Evolutionary conservation across 1,139 yeast species (phyloP).

Genomic region (Lodderomyces orthopsilosis): DNA sequence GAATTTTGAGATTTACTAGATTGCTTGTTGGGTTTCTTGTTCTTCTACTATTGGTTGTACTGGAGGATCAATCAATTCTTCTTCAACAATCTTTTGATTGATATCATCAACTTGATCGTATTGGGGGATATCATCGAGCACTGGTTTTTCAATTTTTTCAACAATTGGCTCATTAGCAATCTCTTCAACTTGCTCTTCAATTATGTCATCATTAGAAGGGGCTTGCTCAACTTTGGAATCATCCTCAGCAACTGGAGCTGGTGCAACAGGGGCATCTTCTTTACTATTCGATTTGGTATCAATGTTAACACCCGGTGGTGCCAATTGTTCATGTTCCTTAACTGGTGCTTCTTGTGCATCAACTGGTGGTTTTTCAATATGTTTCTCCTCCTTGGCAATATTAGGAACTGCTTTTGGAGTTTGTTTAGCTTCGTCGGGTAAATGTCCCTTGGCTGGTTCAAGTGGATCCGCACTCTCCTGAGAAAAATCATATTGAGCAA

Average conservation of each 20-base stretch:
- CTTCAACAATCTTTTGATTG: neutral
- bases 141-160: neutral
- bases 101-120: conserved; percentile 1
- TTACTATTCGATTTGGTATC: conserved; percentile 6
- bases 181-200: conserved; percentile 4
- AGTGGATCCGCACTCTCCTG: conserved; percentile 15
- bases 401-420: conserved; percentile 13
- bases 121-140: conserved; percentile 11
- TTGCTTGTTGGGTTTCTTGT: neutral
- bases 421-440: conserved; percentile 16
- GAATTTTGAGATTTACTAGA: neutral
- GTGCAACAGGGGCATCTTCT: neutral
- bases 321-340: conserved; percentile 16
- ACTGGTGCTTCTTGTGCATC: conserved; percentile 11
- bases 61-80: neutral
- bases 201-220: neutral
- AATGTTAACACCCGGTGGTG: conserved; percentile 26
- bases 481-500: conserved; percentile 24
- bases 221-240: neutral
- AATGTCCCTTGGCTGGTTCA: conserved; percentile 18
- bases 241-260: neutral
- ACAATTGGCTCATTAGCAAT: neutral
- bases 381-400: conserved; percentile 10
- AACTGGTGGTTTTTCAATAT: conserved; percentile 12
- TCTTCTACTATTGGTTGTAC: neutral